These are phyloP conservation scores for Cardamine occulta DNA, from an alignment of 345 rosid species.

Conservation along the genomic window DNA sequence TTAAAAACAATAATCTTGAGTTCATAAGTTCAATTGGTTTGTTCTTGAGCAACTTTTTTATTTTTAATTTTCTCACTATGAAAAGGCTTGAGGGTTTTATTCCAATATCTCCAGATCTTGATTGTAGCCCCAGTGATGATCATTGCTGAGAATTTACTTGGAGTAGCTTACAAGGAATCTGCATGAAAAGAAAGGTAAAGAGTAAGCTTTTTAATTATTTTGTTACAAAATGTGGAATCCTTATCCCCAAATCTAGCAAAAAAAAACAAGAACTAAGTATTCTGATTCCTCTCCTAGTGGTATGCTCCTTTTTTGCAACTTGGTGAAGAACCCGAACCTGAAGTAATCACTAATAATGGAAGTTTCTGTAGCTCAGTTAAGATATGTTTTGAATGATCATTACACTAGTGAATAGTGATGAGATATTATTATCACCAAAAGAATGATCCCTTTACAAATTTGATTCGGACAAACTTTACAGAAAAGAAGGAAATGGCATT, in stretches of 20 bases:
- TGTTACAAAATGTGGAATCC: constrained; percentile 44
- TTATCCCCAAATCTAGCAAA: constrained; percentile 45
- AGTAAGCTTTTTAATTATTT: constrained; percentile 31
- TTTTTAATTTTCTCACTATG: constrained; percentile 14
- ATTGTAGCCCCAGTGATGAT: constrained; percentile 63
- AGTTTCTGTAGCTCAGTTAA: constrained; percentile 30
- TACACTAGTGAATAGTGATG: constrained; percentile 38
- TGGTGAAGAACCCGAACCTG: constrained; percentile 45
- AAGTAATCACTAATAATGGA: constrained; percentile 38
- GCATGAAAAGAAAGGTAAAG: constrained; percentile 30
- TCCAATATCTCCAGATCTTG: constrained; percentile 34
- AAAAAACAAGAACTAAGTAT: constrained; percentile 42
- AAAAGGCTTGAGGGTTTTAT: constrained; percentile 31
- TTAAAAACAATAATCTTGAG: not conserved
- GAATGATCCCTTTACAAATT: constrained; percentile 33
- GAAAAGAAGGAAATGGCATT: constrained; percentile 38
- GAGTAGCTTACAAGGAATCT: constrained; percentile 49
- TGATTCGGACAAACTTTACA: constrained; percentile 39
- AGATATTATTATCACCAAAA: constrained; percentile 36
- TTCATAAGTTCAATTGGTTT: not conserved
- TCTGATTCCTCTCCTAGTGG: constrained; percentile 52
- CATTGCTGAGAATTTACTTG: constrained; percentile 58
- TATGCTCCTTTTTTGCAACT: constrained; percentile 49
- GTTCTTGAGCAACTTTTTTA: not conserved
- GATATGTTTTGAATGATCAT: constrained; percentile 22